Conservation (phyloP, 2,329 filamentous ascomycete genomes). For the Helicocarpus griseus region DNA sequence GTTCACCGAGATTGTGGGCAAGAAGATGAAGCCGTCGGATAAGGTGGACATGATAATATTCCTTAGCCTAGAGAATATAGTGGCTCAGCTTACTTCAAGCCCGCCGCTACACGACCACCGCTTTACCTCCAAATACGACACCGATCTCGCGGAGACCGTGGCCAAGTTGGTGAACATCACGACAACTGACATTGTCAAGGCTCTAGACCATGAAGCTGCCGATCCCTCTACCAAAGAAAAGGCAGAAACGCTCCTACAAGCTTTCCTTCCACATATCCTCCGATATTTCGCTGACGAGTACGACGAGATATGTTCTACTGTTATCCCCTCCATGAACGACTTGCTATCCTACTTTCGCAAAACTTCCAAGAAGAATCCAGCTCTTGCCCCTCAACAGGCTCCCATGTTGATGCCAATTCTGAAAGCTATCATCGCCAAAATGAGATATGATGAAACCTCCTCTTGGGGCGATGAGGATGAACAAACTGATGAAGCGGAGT, state of each 20-base stretch:
- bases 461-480: conserved; percentile 91
- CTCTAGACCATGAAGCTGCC: conserved; percentile 59
- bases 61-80: conserved; percentile 75
- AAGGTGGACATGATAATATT: conserved; percentile 92
- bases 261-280: conserved; percentile 76
- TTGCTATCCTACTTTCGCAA: conserved; percentile 85
- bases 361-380: conserved; percentile 51
- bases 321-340: conserved; percentile 88
- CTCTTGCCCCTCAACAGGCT: conserved; percentile 65
- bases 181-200: conserved; percentile 75
- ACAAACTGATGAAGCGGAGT: conserved; percentile 93
- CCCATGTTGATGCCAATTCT: conserved; percentile 78
- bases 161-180: conserved; percentile 92
- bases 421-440: conserved; percentile 86
- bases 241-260: conserved; percentile 71
- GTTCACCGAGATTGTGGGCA: conserved; percentile 89
- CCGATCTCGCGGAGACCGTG: conserved; percentile 86
- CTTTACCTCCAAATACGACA: conserved; percentile 81
- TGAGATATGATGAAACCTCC: conserved; percentile 93
- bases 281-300: conserved; percentile 97
- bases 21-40: conserved; percentile 92
- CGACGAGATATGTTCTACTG: conserved; percentile 92
- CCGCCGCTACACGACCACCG: conserved; percentile 69
- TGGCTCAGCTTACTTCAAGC: conserved; percentile 75
- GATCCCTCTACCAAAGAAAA: conserved; percentile 57